These are phyloP conservation scores for Trichoderma sp. DNA, from an alignment of 2,329 filamentous ascomycete genomes.

Conservation along the genomic window DNA sequence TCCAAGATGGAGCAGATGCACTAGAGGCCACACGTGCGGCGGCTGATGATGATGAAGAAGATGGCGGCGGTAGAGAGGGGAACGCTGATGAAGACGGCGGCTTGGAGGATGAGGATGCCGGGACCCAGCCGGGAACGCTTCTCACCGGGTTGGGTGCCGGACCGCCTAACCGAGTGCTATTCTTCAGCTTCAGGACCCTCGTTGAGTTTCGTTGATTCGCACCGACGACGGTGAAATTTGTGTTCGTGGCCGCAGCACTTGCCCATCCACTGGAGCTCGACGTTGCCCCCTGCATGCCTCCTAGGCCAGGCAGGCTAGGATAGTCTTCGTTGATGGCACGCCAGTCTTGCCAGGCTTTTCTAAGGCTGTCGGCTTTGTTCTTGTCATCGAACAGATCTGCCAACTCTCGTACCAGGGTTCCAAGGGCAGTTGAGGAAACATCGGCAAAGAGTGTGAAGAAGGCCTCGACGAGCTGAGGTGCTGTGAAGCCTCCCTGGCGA, in stretches of 20 bases:
- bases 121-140: slow-evolving; percentile 27
- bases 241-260: slow-evolving; percentile 59
- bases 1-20: slow-evolving; percentile 32
- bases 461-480: slow-evolving; percentile 75
- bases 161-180: slow-evolving; percentile 49
- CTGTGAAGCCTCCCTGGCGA: slow-evolving; percentile 64
- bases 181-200: slow-evolving; percentile 57
- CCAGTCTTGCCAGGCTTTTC: slow-evolving; percentile 92
- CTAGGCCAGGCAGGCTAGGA: slow-evolving; percentile 75
- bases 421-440: slow-evolving; percentile 73
- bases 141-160: slow-evolving; percentile 28
- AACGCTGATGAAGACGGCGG: slow-evolving; percentile 39
- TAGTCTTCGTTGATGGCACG: slow-evolving; percentile 95
- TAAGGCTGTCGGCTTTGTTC: slow-evolving; percentile 66
- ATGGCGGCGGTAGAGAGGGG: slow-evolving; percentile 40
- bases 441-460: slow-evolving; percentile 84
- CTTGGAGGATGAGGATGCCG: slow-evolving; percentile 19
- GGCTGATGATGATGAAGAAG: slow-evolving; percentile 25
- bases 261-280: slow-evolving; percentile 59
- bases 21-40: slow-evolving; percentile 21
- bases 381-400: slow-evolving; percentile 89
- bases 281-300: slow-evolving; percentile 62
- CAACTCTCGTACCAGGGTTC: slow-evolving; percentile 85
- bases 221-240: slow-evolving; percentile 36
- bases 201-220: slow-evolving; percentile 50